Evolutionary conservation across 1,284 basidiomycete species (phyloP), one percentile per base, ranked within the genome.

Genomic region (Pascua guehoae): DNA sequence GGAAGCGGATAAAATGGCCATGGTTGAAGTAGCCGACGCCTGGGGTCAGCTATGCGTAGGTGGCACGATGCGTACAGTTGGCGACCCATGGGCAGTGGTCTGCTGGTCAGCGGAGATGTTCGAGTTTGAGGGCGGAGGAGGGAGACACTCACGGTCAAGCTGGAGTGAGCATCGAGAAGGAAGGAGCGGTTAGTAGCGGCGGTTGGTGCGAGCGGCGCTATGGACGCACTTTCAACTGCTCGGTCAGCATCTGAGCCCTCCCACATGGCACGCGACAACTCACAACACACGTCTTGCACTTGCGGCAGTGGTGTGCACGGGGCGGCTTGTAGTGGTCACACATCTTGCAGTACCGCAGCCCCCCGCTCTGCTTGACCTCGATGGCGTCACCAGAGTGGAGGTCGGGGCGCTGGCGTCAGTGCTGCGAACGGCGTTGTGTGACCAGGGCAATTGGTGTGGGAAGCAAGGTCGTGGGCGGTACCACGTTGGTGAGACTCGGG

Each of bases 1-100:
- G 83, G 78, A 97, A 97, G 17, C 93, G 88, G 54, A 96, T 79
- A 72, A 98, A 98, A 77, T 94, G 85, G 1, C 87, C 88, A 62
- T 94, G 87, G 74, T 95, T 97, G 77, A 82, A 84, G 74, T 91
- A 87, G 0, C 92, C 93, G 62, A 96, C 87, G 70, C 74, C 92
- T 78, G 91, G 88, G 65, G 67, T 71, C 46, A 68, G 60, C 49
- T 67, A 16, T 7, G 24, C 7, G 24, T 3, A 32, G 24, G 24
- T 32, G 3, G 24, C 7, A 32, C 24, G 67, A 62, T 8, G 67
- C 51, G 36, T 49, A 60, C 36, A 50, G 42, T 50, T 51, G 15
- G 36, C 45, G 16, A 51, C 38, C 46, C 43, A 53, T 4, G 52
- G 52, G 15, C 52, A 53, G 40, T 53, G 52, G 40, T 53, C 40